Evolutionary conservation across 352 stramenopile genomes (phyloP).

Genomic region (Achlya hypogyna): DNA sequence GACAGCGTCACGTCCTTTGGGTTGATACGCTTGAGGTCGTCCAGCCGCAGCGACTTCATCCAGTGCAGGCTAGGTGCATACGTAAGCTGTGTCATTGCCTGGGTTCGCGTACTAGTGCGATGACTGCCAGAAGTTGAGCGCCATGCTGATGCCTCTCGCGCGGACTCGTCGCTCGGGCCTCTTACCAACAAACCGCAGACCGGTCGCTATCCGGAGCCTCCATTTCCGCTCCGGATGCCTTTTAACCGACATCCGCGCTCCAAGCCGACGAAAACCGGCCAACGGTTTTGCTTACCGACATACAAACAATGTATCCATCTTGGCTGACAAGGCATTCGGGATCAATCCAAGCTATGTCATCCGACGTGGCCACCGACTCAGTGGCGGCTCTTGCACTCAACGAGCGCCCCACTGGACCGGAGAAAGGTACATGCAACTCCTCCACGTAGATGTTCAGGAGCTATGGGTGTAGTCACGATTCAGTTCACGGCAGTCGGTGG

Average conservation of each 20-base stretch:
- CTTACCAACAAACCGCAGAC: not conserved
- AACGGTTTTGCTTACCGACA: not conserved
- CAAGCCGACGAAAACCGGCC: not conserved
- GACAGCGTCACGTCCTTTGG: slow-evolving; percentile 43
- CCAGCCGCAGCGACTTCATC: slow-evolving; percentile 80
- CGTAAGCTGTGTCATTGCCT: not conserved
- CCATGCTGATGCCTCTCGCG: slow-evolving; percentile 31
- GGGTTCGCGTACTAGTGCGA: slow-evolving; percentile 69
- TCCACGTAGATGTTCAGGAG: not conserved
- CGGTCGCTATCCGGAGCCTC: slow-evolving; percentile 8
- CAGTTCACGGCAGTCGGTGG: slow-evolving; percentile 76
- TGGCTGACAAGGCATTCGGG: not conserved
- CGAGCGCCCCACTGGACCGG: slow-evolving; percentile 1
- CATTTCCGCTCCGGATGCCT: no score
- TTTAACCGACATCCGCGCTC: not conserved
- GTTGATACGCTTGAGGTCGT: slow-evolving; percentile 75
- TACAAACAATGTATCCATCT: no score
- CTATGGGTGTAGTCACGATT: slow-evolving; percentile 46
- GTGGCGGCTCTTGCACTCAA: not conserved
- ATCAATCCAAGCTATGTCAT: not conserved
- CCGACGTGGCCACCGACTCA: not conserved
- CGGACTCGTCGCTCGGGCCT: not conserved
- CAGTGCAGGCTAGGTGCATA: slow-evolving; percentile 61
- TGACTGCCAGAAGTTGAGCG: slow-evolving; percentile 87
- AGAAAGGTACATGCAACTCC: slow-evolving; percentile 10